These are phyloP conservation scores for Candida frijolesensis DNA, from an alignment of 1,139 yeast species.

Conservation along the genomic window DNA sequence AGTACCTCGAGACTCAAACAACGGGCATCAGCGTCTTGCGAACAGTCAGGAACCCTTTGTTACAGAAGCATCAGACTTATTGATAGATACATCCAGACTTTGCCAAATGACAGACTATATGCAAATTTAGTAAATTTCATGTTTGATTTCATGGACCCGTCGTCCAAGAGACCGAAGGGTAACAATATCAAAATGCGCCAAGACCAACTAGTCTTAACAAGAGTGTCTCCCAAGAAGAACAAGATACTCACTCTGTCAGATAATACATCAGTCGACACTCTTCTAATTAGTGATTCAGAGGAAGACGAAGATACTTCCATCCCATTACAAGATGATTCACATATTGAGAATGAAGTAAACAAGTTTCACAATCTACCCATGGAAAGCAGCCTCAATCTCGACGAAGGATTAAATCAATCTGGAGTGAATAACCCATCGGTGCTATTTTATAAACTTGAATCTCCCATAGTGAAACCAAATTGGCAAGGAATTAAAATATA, in stretches of 20 bases:
- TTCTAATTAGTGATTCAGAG: slow-evolving; percentile 33
- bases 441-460: slow-evolving; percentile 12
- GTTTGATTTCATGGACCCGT: slow-evolving; percentile 9
- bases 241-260: neutral
- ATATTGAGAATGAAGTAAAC: slow-evolving; percentile 23
- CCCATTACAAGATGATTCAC: neutral
- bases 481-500: slow-evolving; percentile 25
- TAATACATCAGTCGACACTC: slow-evolving; percentile 7
- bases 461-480: slow-evolving; percentile 4
- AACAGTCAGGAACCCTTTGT: slow-evolving; percentile 23
- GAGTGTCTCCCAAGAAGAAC: slow-evolving; percentile 13
- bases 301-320: slow-evolving; percentile 22
- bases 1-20: slow-evolving; percentile 22
- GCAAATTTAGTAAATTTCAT: slow-evolving; percentile 7
- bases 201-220: slow-evolving; percentile 8
- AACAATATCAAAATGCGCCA: neutral
- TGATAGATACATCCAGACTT: slow-evolving; percentile 14
- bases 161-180: neutral
- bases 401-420: slow-evolving; percentile 15
- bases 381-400: neutral
- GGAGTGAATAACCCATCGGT: slow-evolving; percentile 21
- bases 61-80: slow-evolving; percentile 24
- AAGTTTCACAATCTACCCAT: slow-evolving; percentile 15
- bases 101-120: slow-evolving; percentile 7
- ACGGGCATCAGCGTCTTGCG: slow-evolving; percentile 23